Evolutionary conservation across 495 filamentous ascomycete genomes (phyloP), one percentile per base, ranked within the genome.

Genomic region (Trichoderma reesei): DNA sequence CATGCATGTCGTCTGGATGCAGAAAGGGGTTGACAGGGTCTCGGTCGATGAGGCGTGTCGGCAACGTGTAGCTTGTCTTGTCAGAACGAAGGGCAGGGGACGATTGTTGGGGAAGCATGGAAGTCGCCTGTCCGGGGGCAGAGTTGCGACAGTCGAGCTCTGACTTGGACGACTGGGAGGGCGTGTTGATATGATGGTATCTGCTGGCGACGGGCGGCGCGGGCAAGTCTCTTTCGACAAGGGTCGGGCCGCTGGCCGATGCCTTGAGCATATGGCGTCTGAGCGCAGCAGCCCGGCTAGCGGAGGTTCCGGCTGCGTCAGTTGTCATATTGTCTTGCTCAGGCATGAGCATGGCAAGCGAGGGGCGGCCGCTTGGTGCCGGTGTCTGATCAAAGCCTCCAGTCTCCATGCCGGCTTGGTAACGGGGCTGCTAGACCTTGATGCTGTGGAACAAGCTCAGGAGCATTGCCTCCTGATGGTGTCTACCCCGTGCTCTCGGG

Each of bases 151-250:
- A 16, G 11, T 56, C 51, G 9, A 56, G 51, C 51, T 56, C 51
- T 34, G 51, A 33, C 51, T 36, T 56, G 9, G 51, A 34, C 2
- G 51, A 3, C 20, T 34, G 51, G 11, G 31, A 56, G 20, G 51
- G 51, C 51, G 51, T 56, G 7, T 56, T 56, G 26, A 56, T 34
- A 33, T 20, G 51, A 26, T 20, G 51, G 34, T 20, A 56, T 56
- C 51, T 20, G 18, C 51, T 56, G 51, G 34, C 51, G 14, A 56
- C 51, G 4, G 51, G 26, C 10, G 51, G 51, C 26, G 51, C 51
- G 26, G 51, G 51, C 31, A 56, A 31, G 51, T 56, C 51, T 56
- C 51, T 56, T 10, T 34, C 51, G 9, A 56, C 51, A 56, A 56
- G 31, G 51, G 31, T 31, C 8, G 51, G 51, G 51, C 51, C 51